Percentiles rank a stretch among this genome's conserved stretches.
phyloP scores from a whole-genome alignment of 2,329 filamentous ascomycete genomes.

The Acarospora socialis region DNA sequence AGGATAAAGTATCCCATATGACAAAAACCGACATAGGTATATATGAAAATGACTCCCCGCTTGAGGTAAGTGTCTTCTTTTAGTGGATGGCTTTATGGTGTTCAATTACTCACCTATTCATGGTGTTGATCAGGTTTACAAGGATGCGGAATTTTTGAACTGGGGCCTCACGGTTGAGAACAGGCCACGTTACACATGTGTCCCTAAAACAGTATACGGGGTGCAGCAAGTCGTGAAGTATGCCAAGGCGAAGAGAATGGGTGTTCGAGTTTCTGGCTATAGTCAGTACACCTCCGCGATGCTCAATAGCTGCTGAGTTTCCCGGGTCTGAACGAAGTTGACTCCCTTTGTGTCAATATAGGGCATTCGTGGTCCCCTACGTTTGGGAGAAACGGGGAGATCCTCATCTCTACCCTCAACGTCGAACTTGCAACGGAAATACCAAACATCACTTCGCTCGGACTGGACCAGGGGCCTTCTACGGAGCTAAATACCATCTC shows the following conservation, averaged over 20 bases:
- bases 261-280: slow-evolving; percentile 2
- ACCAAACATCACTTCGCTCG: background rate
- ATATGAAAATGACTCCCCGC: no score
- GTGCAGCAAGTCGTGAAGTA: slow-evolving; percentile 2
- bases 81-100: no score
- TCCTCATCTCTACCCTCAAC: slow-evolving; percentile 3
- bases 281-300: background rate
- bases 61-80: no score
- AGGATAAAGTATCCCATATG: no score
- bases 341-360: no score
- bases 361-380: slow-evolving; percentile 3
- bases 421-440: slow-evolving; percentile 1
- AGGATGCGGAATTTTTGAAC: slow-evolving; percentile 4
- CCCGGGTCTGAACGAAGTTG: no score
- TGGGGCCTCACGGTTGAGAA: slow-evolving; percentile 4
- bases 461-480: background rate
- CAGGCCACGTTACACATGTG: slow-evolving; percentile 1
- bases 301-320: no score
- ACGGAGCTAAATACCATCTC: slow-evolving; percentile 3
- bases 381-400: slow-evolving; percentile 3
- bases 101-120: no score
- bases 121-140: no score
- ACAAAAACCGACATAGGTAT: no score
- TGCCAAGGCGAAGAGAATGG: slow-evolving; percentile 1
- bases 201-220: slow-evolving; percentile 3